Evolutionary conservation across 108 stramenopile species (phyloP).

Genomic region (Skeletonema menzelii): DNA sequence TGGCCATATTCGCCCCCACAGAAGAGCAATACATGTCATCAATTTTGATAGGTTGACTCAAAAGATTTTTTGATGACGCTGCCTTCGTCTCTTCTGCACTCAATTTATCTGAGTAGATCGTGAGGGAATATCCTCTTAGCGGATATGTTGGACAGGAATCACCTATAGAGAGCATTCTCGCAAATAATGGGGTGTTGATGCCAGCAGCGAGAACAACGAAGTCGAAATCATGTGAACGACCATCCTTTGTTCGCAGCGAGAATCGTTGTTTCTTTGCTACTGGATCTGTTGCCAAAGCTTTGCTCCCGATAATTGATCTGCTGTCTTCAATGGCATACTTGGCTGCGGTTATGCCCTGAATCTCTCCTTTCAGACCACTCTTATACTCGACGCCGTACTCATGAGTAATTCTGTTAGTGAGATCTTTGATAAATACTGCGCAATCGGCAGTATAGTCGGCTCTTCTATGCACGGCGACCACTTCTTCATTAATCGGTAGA

Average conservation of each 20-base stretch:
- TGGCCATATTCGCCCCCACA: slow-evolving; percentile 41
- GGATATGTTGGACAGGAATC: slow-evolving; percentile 53
- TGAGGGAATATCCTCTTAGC: slow-evolving; percentile 51
- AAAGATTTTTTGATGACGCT: slow-evolving; percentile 12
- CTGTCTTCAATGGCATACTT: background rate
- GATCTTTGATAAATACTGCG: slow-evolving; percentile 21
- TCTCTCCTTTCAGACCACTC: slow-evolving; percentile 11
- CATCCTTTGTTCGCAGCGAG: slow-evolving; percentile 31
- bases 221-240: slow-evolving; percentile 31
- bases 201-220: slow-evolving; percentile 52
- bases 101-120: slow-evolving; percentile 20
- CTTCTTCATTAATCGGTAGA: slow-evolving; percentile 18
- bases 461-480: slow-evolving; percentile 32
- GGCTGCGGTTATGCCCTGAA: slow-evolving; percentile 6
- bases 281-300: background rate
- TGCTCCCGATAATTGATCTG: background rate
- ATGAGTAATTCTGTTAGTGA: slow-evolving; percentile 14
- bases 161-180: slow-evolving; percentile 33
- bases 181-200: slow-evolving; percentile 44
- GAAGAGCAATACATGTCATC: slow-evolving; percentile 55
- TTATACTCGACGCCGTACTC: slow-evolving; percentile 19
- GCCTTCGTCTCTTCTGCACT: background rate
- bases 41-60: slow-evolving; percentile 33
- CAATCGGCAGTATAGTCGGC: slow-evolving; percentile 43
- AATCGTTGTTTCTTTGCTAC: slow-evolving; percentile 9